phyloP scores from a whole-genome alignment of 352 stramenopile genomes.

The Pythium dissotocum region DNA sequence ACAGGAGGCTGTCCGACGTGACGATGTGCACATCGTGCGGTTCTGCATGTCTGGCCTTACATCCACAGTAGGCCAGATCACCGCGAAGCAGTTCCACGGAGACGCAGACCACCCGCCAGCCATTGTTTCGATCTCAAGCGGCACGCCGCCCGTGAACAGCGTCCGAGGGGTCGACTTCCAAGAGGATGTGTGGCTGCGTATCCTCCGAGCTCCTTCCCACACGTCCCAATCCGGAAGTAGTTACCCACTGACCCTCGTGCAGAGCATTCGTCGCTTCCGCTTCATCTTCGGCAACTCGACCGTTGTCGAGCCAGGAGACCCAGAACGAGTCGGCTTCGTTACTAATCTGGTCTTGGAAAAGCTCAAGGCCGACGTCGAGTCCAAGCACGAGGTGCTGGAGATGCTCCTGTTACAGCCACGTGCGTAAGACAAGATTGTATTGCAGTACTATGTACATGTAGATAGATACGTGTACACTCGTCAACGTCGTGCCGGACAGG shows the following conservation, averaged over 20 bases:
- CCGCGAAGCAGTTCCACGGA: neutral
- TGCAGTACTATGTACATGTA: neutral
- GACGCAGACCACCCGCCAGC: neutral
- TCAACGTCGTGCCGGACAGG: too few relatives aligned
- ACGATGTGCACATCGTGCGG: neutral
- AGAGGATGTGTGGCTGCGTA: neutral
- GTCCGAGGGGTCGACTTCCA: neutral
- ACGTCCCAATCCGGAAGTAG: neutral
- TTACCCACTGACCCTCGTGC: constrained; percentile 2
- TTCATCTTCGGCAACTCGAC: constrained; percentile 4
- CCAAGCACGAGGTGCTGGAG: constrained; percentile 14
- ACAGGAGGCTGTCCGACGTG: neutral
- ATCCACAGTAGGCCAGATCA: neutral
- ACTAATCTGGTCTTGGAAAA: constrained; percentile 7
- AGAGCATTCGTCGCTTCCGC: constrained; percentile 5
- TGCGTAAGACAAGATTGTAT: neutral
- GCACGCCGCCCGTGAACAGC: neutral
- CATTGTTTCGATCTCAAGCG: neutral
- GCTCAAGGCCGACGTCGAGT: neutral
- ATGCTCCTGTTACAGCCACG: neutral
- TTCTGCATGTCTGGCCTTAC: neutral
- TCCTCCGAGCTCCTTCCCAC: neutral
- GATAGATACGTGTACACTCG: neutral
- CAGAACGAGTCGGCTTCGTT: neutral
- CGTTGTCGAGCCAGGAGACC: neutral